Base-by-base conservation (phyloP, 768 basidiomycete species). In the Lactarius vividus region DNA sequence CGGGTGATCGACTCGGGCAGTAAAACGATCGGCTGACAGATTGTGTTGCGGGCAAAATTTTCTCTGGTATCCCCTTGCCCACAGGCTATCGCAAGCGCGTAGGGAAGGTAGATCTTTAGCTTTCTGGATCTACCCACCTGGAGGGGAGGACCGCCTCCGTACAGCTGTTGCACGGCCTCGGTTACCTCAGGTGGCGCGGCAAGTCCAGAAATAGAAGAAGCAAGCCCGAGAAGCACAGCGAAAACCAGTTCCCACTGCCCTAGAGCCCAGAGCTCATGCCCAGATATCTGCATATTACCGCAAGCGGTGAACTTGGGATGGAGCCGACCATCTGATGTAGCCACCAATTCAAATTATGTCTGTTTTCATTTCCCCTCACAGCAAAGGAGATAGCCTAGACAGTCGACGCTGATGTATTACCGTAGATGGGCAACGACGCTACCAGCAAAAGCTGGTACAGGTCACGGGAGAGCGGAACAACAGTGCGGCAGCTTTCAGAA, bases 401-500 rank as follows among this genome's bases (percentile, higher is more conserved):
- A 18, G 56, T 39, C n/a, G 49, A 53, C 37, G 57, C 52, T 40
- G 63, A 59, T 53, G 20, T 10, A 53, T 64, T 64, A 3, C 63
- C 52, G 59, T 53, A 64, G 49, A 35, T 52, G 29, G 57, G 0
- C 23, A 37, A 46, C 37, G 61, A 31, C 6, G 55, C 23, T 16
- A 10, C 33, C 39, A 55, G 35, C 29, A 44, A 57, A 4, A 56
- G 31, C 56, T 39, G 42, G 59, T 15, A 10, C 40, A 26, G 42
- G 64, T 65, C 64, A 65, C 59, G 58, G 33, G 64, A 61, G 31
- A 56, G 52, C 53, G 52, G 33, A 64, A 23, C 57, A 59, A 13
- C 15, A 10, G 23, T 46, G n/a, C 53, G 53, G 64, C 52, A n/a
- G 42, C 33, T 28, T 20, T 40, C 33, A 15, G 64, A 56, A 65